Conservation (phyloP, 202 grass and related monocot genomes). For the Panicum virgatum region DNA sequence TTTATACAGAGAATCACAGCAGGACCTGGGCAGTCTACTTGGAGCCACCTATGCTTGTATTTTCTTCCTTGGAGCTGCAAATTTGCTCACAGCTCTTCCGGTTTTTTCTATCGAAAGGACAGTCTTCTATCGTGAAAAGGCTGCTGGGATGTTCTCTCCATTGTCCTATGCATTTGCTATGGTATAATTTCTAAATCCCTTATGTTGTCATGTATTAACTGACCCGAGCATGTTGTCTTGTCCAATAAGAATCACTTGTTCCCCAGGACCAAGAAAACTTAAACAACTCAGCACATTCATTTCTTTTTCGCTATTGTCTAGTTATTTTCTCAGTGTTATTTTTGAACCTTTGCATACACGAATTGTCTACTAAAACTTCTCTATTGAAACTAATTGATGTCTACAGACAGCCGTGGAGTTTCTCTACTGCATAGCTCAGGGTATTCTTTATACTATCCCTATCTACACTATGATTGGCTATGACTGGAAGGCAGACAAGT, state of each 20-base stretch:
- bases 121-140: constrained; percentile 85
- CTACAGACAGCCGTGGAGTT: constrained; percentile 59
- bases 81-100: constrained; percentile 49
- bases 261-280: background rate
- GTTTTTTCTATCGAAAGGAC: constrained; percentile 73
- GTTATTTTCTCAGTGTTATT: background rate
- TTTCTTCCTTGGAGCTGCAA: constrained; percentile 75
- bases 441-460: constrained; percentile 50
- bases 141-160: constrained; percentile 86
- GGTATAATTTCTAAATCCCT: constrained; percentile 54
- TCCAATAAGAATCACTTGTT: background rate
- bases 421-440: constrained; percentile 54
- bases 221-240: background rate
- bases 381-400: constrained; percentile 26
- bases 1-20: constrained; percentile 44
- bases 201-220: constrained; percentile 13
- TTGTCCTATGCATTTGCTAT: constrained; percentile 69
- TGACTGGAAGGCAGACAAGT: constrained; percentile 52
- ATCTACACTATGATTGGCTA: constrained; percentile 75
- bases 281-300: background rate
- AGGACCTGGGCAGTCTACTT: constrained; percentile 54
- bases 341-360: background rate
- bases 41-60: constrained; percentile 64
- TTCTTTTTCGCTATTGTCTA: background rate
- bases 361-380: constrained; percentile 22